A percentile compares a stretch with the other conserved stretches of the same genome.
These are phyloP conservation scores for Monosporozyma unispora DNA, from an alignment of 805 yeast genomes.

Conservation along the genomic window DNA sequence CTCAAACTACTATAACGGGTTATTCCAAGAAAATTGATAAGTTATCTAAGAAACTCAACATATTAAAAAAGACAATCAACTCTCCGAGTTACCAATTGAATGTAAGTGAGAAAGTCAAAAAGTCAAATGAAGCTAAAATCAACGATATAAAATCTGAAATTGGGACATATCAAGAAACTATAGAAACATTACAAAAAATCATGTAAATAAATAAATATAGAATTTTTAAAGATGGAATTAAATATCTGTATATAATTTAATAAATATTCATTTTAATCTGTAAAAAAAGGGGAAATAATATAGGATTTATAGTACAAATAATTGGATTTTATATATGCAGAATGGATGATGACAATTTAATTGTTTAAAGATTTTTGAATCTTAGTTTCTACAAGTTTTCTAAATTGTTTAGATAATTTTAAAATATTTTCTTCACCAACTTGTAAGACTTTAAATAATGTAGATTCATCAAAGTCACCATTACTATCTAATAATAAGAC, in stretches of 20 bases:
- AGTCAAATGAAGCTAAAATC: conserved; percentile 19
- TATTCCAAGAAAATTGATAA: conserved; percentile 65
- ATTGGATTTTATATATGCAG: not conserved
- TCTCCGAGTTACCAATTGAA: conserved; percentile 73
- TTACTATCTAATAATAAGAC: conserved; percentile 62
- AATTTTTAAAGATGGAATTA: not conserved
- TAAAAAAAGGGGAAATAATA: too few relatives aligned
- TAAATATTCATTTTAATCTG: not conserved
- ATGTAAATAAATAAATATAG: conserved; percentile 2
- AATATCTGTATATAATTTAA: not conserved
- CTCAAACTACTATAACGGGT: conserved; percentile 79
- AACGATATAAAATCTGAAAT: not conserved
- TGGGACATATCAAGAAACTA: not conserved
- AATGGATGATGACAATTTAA: not conserved
- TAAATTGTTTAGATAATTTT: conserved; percentile 35
- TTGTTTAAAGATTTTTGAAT: conserved; percentile 18
- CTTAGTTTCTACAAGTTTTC: conserved; percentile 40
- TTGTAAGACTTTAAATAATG: conserved; percentile 46
- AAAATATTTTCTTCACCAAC: conserved; percentile 41
- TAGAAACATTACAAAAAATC: not conserved
- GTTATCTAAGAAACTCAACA: conserved; percentile 46
- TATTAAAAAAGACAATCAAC: conserved; percentile 55
- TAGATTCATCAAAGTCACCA: conserved; percentile 56
- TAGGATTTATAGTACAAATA: not conserved
- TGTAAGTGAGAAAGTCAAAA: conserved; percentile 73